A percentile compares a stretch with the other conserved stretches of the same genome.
Conservation (phyloP, 2,329 filamentous ascomycete species). For the Sphaerostilbella broomeana region DNA sequence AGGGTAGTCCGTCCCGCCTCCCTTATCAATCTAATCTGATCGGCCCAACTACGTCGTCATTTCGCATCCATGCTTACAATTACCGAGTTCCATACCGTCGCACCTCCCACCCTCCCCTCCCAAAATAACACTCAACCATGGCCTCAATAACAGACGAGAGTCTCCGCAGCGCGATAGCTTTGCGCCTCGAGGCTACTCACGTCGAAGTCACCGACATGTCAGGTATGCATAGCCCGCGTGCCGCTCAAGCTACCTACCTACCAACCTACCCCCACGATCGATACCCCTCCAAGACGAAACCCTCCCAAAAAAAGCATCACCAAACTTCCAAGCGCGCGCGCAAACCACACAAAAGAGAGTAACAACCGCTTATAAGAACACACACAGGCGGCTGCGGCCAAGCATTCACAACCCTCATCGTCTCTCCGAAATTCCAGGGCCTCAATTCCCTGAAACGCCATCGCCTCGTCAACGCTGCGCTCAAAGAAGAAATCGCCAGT, state of each 20-base stretch:
- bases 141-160: conserved; percentile 65
- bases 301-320: neutral
- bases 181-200: conserved; percentile 66
- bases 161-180: conserved; percentile 60
- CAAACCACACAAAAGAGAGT: neutral
- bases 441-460: conserved; percentile 77
- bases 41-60: neutral
- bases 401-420: conserved; percentile 53
- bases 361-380: neutral
- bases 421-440: conserved; percentile 61
- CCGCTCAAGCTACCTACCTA: no score
- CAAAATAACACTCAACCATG: conserved; percentile 35
- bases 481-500: conserved; percentile 80
- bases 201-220: conserved; percentile 91
- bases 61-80: neutral
- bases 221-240: conserved; percentile 48
- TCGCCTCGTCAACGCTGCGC: conserved; percentile 72
- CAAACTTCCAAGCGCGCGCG: neutral
- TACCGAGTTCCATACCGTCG: no score
- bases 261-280: conserved; percentile 11
- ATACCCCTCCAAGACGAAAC: neutral
- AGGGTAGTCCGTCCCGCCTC: no score
- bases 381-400: conserved; percentile 56
- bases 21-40: conserved; percentile 32
- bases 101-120: no score